These are phyloP conservation scores for Ceratocystis alfenasii DNA, from an alignment of 2,329 filamentous ascomycete species.

Conservation along the genomic window DNA sequence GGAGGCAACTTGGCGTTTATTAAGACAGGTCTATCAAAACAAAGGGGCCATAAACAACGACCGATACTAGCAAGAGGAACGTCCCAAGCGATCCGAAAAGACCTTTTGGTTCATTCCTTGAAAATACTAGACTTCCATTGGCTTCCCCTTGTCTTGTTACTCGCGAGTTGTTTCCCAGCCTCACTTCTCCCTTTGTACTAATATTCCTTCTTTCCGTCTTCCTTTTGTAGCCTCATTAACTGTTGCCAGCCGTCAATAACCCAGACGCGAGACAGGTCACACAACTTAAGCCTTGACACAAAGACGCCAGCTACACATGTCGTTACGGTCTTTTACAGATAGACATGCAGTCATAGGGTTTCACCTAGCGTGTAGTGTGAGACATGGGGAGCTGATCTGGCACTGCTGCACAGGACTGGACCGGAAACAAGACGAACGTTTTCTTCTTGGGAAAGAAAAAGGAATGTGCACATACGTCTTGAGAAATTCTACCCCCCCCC, in stretches of 20 bases:
- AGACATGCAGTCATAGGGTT: neutral
- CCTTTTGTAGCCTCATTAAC: neutral
- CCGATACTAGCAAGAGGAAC: neutral
- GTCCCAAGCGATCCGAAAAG: neutral
- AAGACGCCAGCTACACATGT: neutral
- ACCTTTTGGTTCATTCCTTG: neutral
- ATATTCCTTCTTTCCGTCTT: neutral
- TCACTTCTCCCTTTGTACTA: neutral
- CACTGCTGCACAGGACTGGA: neutral
- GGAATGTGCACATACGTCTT: too few relatives aligned
- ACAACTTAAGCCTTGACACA: neutral
- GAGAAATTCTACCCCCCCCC: too few relatives aligned
- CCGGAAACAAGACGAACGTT: neutral
- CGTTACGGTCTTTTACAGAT: neutral
- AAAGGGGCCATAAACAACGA: neutral
- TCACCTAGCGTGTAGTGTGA: neutral
- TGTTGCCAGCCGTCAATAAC: neutral
- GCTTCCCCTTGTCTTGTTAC: slow-evolving; percentile 10
- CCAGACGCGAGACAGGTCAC: neutral
- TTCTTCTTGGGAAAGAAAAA: neutral
- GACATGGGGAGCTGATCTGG: neutral
- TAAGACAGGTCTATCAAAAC: slow-evolving; percentile 2
- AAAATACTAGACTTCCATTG: neutral
- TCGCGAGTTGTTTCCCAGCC: neutral
- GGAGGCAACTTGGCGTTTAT: slow-evolving; percentile 5